Evolutionary conservation across 495 filamentous ascomycete species (phyloP).

Genomic region (Aspergillus olivimuriae): DNA sequence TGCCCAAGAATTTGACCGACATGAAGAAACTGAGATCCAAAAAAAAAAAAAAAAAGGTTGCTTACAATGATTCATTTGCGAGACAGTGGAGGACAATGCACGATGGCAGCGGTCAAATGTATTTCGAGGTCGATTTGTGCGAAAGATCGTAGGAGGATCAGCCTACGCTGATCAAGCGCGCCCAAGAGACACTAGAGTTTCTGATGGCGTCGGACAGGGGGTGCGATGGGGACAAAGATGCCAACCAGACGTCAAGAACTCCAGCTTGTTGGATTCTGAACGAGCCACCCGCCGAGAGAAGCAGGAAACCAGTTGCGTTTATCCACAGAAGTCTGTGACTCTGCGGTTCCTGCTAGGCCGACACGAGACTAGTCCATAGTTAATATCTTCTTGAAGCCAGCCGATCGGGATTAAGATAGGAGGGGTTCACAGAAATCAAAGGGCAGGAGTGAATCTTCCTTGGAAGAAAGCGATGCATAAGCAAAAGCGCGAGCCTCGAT

Average conservation of each 20-base stretch:
- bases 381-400: too few relatives aligned
- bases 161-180: constrained; percentile 9
- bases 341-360: too few relatives aligned
- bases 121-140: constrained; percentile 1
- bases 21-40: constrained; percentile 7
- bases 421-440: too few relatives aligned
- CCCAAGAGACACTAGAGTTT: constrained; percentile 12
- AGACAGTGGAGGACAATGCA: too few relatives aligned
- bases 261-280: constrained; percentile 7
- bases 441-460: too few relatives aligned
- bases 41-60: constrained; percentile 4
- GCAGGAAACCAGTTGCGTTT: background rate
- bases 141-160: constrained; percentile 9
- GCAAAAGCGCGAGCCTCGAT: too few relatives aligned
- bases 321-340: background rate
- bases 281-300: constrained; percentile 7
- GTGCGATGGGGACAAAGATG: constrained; percentile 7
- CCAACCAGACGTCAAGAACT: constrained; percentile 5
- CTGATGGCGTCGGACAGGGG: constrained; percentile 10
- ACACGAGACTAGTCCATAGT: too few relatives aligned
- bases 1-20: background rate
- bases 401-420: too few relatives aligned
- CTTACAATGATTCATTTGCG: constrained; percentile 27
- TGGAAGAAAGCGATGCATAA: too few relatives aligned
- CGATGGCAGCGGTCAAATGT: background rate